phyloP scores from a whole-genome alignment of 2,329 filamentous ascomycete species.

The Colletotrichum sp. region DNA sequence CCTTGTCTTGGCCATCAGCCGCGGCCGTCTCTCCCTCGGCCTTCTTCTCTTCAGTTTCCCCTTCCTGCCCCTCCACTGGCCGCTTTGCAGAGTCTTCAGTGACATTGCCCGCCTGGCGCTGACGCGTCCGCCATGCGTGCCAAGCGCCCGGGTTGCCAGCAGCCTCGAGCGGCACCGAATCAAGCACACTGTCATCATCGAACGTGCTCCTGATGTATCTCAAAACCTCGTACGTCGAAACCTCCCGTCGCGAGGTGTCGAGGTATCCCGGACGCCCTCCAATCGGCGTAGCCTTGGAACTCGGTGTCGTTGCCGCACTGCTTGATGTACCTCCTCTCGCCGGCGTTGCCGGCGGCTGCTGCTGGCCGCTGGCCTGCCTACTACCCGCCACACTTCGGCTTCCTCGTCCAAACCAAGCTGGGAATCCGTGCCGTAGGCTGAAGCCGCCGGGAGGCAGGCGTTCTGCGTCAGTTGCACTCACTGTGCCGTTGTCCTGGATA shows the following conservation, averaged over 20 bases:
- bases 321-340: slow-evolving; percentile 23
- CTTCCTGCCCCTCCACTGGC: background rate
- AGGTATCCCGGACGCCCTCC: slow-evolving; percentile 41
- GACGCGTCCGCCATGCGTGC: slow-evolving; percentile 86
- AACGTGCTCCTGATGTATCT: slow-evolving; percentile 85
- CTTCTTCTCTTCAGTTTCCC: background rate
- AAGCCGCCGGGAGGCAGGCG: slow-evolving; percentile 87
- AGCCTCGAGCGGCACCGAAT: slow-evolving; percentile 79
- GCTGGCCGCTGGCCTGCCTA: slow-evolving; percentile 48
- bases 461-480: slow-evolving; percentile 84
- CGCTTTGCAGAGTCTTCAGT: background rate
- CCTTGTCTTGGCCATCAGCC: background rate
- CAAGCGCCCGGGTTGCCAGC: slow-evolving; percentile 91
- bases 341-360: slow-evolving; percentile 29
- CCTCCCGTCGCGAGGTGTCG: slow-evolving; percentile 44
- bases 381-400: slow-evolving; percentile 42
- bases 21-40: background rate
- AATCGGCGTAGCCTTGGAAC: slow-evolving; percentile 30
- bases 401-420: slow-evolving; percentile 80
- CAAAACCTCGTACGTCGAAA: slow-evolving; percentile 72
- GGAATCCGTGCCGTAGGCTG: slow-evolving; percentile 89
- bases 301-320: slow-evolving; percentile 33
- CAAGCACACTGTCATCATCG: slow-evolving; percentile 76
- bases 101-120: slow-evolving; percentile 14
- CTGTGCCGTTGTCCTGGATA: slow-evolving; percentile 75